These are phyloP conservation scores for Pulicaria dysenterica DNA, from an alignment of 129 eudicot species.

Conservation along the genomic window DNA sequence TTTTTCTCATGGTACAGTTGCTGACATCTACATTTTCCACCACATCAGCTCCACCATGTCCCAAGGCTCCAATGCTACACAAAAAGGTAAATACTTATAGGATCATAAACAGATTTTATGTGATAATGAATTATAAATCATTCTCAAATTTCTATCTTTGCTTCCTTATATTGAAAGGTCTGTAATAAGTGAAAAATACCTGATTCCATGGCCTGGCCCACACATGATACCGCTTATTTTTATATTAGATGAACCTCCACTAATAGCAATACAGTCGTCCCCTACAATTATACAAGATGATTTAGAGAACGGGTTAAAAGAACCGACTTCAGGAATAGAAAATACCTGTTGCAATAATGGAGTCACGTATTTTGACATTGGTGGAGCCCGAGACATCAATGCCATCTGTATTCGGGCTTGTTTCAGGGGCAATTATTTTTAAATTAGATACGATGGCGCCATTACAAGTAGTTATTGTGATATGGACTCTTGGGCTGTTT, in stretches of 20 bases:
- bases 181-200: slow-evolving; percentile 36
- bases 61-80: slow-evolving; percentile 69
- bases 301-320: background rate
- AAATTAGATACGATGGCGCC: slow-evolving; percentile 51
- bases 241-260: slow-evolving; percentile 61
- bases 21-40: slow-evolving; percentile 64
- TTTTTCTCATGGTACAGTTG: slow-evolving; percentile 58
- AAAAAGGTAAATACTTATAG: slow-evolving; percentile 4
- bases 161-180: background rate
- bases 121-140: background rate
- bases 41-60: slow-evolving; percentile 51
- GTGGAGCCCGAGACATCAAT: slow-evolving; percentile 52
- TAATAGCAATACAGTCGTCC: slow-evolving; percentile 76
- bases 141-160: slow-evolving; percentile 2
- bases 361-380: slow-evolving; percentile 48
- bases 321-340: background rate
- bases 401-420: slow-evolving; percentile 79
- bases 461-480: slow-evolving; percentile 42
- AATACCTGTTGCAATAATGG: slow-evolving; percentile 69
- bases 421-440: slow-evolving; percentile 59
- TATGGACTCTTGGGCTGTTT: slow-evolving; percentile 63
- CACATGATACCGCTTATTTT: slow-evolving; percentile 53
- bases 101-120: background rate
- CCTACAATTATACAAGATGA: slow-evolving; percentile 41
- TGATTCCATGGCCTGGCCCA: slow-evolving; percentile 85